Evolutionary conservation across 2,329 filamentous ascomycete species (phyloP), one percentile per base, ranked within the genome.

Genomic region (Phialophora tarda): DNA sequence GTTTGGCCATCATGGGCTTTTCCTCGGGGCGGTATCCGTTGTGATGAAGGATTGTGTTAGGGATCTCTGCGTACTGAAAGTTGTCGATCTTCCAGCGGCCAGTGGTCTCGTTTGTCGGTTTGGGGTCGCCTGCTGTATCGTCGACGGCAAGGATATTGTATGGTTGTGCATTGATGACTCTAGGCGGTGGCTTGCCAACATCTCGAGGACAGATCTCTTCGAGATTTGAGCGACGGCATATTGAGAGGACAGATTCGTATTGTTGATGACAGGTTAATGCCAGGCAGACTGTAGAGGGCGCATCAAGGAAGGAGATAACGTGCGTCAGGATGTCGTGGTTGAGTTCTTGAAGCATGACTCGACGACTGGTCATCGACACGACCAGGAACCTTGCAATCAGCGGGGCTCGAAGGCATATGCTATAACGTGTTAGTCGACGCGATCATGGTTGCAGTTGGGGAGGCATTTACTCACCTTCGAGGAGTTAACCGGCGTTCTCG

Each of bases 171-270:
- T 28, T 23, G 48, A 51, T 51, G 48, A 28, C 21, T 23, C 11
- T 51, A 28, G 48, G 48, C 11, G 21, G 21, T 51, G 48, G 48
- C 23, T 51, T 51, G 48, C 48, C 48, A 28, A 51, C 48, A 51
- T 51, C 48, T 26, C 23, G 23, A 23, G 48, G 48, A 26, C 48
- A 51, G 48, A 51, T 51, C 1, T 51, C 23, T 51, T 51, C 48
- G 24, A 51, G 48, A 5, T 17, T 11, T 28, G 21, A 24, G 48
- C 48, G 24, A 12, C 48, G 48, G 12, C 48, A 51, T 51, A 51
- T 26, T 10, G 24, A 51, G 21, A 51, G 48, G 10, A 51, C 21
- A 3, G 48, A 26, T 3, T 51, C 23, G 48, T 51, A 51, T 14
- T 51, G 12, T 51, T 51, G 21, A 21, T 51, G 48, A 26, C 24